These are phyloP conservation scores for Puccinia triticina DNA, from an alignment of 1,284 basidiomycete species.

Conservation along the genomic window DNA sequence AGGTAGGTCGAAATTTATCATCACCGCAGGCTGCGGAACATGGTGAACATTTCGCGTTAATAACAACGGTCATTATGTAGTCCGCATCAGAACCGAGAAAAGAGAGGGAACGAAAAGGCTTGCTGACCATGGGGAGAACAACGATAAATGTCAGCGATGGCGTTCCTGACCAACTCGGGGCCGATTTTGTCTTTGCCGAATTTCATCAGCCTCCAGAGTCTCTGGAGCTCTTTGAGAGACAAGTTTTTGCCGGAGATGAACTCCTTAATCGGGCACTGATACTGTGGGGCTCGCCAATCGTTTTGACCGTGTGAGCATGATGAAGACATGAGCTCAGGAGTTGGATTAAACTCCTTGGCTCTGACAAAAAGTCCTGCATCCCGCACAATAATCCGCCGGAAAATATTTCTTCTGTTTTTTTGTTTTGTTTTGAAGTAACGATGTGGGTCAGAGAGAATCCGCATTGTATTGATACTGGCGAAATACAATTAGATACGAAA, in stretches of 20 bases:
- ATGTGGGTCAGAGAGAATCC: background rate
- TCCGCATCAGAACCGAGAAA: background rate
- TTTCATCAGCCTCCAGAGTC: conserved; percentile 36
- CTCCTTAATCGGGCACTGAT: conserved; percentile 40
- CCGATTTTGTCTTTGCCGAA: conserved; percentile 44
- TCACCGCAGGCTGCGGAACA: background rate
- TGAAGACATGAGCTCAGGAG: background rate
- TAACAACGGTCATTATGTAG: background rate
- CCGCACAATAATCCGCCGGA: conserved; percentile 39
- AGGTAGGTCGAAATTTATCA: background rate
- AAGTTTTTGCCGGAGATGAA: conserved; percentile 31
- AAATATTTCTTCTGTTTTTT: conserved; percentile 31
- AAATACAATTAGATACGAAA: background rate
- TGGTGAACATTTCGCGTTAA: background rate
- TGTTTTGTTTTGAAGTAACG: background rate
- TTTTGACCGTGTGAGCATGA: background rate
- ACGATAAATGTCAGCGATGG: conserved; percentile 42
- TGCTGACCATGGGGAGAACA: conserved; percentile 17
- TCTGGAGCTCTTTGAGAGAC: conserved; percentile 45
- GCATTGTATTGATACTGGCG: background rate
- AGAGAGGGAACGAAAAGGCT: background rate
- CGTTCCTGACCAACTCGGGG: conserved; percentile 46
- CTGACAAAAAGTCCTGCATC: conserved; percentile 49
- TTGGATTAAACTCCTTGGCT: conserved; percentile 37
- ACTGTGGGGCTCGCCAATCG: conserved; percentile 21